These are phyloP conservation scores for Cutaneotrichosporon cutaneum DNA, from an alignment of 1,284 basidiomycete species.

Conservation along the genomic window DNA sequence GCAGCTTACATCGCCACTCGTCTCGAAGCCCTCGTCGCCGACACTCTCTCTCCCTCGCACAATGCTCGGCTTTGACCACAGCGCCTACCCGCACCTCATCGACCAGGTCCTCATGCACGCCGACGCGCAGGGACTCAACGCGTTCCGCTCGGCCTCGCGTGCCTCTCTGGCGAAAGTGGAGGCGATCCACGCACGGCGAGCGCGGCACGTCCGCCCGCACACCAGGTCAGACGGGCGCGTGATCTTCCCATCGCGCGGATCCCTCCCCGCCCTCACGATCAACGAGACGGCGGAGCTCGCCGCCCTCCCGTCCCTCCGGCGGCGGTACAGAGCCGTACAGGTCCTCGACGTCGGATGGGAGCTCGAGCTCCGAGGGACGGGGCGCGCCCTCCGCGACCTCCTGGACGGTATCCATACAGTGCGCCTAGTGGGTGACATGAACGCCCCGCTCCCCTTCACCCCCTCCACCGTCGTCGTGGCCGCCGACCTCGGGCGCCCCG, in stretches of 20 bases:
- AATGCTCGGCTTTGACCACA: not conserved
- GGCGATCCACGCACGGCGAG: not conserved
- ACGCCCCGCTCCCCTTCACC: not conserved
- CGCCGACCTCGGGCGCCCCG: not conserved
- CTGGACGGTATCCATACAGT: not conserved
- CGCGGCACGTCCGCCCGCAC: not conserved
- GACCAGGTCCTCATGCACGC: not conserved
- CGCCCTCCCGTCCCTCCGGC: not conserved
- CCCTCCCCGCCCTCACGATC: not conserved
- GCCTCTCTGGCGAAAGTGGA: not conserved
- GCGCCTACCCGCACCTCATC: slow-evolving; percentile 10
- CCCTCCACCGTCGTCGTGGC: not conserved
- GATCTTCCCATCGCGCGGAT: not conserved
- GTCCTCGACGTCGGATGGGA: not conserved
- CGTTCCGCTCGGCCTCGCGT: not conserved
- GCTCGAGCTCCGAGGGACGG: not conserved
- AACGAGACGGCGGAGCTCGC: not conserved
- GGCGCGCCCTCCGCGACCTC: not conserved
- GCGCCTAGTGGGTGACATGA: not conserved
- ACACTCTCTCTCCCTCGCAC: not conserved
- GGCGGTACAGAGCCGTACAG: not conserved
- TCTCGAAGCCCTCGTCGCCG: no score
- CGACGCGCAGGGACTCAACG: not conserved
- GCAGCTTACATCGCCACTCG: no score
- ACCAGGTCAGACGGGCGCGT: not conserved